phyloP scores from a whole-genome alignment of 345 rosid species.

The Brassica cretica region DNA sequence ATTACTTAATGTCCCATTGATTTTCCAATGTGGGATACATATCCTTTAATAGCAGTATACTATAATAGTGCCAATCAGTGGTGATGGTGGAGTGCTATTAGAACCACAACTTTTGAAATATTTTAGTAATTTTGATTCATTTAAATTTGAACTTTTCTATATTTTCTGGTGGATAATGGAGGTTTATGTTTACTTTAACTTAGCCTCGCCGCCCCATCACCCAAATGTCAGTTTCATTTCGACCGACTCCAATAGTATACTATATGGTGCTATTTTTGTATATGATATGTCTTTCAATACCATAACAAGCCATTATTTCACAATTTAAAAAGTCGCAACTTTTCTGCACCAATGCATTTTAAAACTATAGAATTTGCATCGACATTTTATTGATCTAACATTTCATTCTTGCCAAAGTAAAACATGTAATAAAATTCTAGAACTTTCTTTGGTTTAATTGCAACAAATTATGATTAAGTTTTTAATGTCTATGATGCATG shows the following conservation, averaged over 20 bases:
- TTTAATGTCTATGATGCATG: not conserved
- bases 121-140: not conserved
- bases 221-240: slow-evolving; percentile 29
- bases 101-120: slow-evolving; percentile 34
- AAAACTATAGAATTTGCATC: not conserved
- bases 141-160: not conserved
- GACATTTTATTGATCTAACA: not conserved
- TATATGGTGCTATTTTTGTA: slow-evolving; percentile 1
- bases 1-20: no score
- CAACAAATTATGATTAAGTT: not conserved
- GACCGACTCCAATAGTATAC: slow-evolving; percentile 37
- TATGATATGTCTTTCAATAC: slow-evolving; percentile 13
- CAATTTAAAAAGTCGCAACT: not conserved
- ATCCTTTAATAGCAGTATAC: no score
- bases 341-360: not conserved
- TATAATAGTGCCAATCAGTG: slow-evolving; percentile 25
- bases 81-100: slow-evolving; percentile 22
- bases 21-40: no score
- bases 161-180: slow-evolving; percentile 22
- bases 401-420: not conserved
- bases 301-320: not conserved
- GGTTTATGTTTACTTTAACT: slow-evolving; percentile 31
- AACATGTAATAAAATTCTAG: slow-evolving; percentile 5
- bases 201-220: slow-evolving; percentile 52
- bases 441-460: not conserved